These are phyloP conservation scores for Cornus controversa DNA, from an alignment of 148 eudicot species.

Conservation along the genomic window DNA sequence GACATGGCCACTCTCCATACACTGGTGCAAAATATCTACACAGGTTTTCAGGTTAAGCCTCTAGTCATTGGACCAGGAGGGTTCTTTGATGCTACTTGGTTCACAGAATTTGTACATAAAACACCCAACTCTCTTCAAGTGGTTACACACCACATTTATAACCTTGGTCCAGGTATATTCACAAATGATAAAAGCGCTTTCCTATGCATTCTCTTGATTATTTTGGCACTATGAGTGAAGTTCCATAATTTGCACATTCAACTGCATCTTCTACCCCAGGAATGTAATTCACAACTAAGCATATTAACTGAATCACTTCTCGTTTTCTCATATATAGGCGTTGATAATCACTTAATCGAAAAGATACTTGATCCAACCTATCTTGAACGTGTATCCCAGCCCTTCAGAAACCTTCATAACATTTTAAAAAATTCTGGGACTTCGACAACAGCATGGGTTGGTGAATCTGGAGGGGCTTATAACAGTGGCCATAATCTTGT, in stretches of 20 bases:
- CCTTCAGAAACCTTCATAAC: constrained; percentile 48
- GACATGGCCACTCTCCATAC: constrained; percentile 53
- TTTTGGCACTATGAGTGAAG: too few relatives aligned
- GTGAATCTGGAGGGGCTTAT: constrained; percentile 87
- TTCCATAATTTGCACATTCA: too few relatives aligned
- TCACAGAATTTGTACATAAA: constrained; percentile 37
- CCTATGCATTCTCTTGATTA: not conserved
- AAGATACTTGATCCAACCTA: constrained; percentile 57
- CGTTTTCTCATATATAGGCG: constrained; percentile 33
- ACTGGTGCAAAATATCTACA: constrained; percentile 42
- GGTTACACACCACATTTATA: constrained; percentile 74
- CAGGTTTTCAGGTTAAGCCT: constrained; percentile 41
- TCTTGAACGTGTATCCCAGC: constrained; percentile 40
- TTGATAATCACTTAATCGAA: constrained; percentile 39
- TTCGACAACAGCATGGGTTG: constrained; percentile 76
- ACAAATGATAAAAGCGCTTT: not conserved
- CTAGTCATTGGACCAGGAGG: constrained; percentile 84
- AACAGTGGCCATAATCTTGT: constrained; percentile 75
- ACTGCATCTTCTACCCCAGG: too few relatives aligned
- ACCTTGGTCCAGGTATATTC: constrained; percentile 73
- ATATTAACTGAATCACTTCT: not conserved
- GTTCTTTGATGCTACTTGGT: constrained; percentile 63
- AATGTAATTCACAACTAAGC: too few relatives aligned
- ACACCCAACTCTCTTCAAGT: constrained; percentile 61
- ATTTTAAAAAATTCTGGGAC: constrained; percentile 47